Conservation (phyloP, 2,329 filamentous ascomycete species). For the Fusarium pseudoanthophilum region DNA sequence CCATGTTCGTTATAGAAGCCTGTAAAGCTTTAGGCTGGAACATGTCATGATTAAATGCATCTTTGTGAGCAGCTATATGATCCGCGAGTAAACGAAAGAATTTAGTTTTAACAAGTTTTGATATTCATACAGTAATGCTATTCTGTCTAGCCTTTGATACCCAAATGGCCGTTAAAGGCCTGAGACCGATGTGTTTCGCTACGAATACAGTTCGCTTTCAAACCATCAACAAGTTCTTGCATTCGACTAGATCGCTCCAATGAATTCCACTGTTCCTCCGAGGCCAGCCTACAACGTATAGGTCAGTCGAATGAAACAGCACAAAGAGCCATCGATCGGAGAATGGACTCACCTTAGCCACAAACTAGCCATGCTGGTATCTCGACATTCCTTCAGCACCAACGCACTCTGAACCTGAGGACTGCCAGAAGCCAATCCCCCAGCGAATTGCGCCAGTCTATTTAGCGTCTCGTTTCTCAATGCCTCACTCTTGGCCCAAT, state of each 20-base stretch:
- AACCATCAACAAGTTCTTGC: neutral
- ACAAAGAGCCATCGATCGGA: too few relatives aligned
- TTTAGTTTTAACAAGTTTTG: fast-evolving
- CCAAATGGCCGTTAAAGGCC: neutral
- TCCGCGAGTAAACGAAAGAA: neutral
- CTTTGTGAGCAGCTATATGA: neutral
- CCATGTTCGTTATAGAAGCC: neutral
- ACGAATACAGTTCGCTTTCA: neutral
- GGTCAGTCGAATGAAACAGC: too few relatives aligned
- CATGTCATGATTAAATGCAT: neutral
- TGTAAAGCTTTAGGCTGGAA: neutral
- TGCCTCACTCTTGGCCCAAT: neutral
- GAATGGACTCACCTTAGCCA: neutral
- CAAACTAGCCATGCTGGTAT: neutral
- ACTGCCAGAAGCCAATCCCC: neutral
- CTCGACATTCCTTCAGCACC: neutral
- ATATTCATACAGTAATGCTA: too few relatives aligned
- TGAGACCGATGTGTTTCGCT: neutral
- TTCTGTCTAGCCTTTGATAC: neutral
- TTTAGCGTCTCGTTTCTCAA: neutral
- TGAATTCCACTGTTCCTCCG: neutral
- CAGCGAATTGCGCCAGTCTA: neutral
- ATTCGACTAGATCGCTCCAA: fast-evolving
- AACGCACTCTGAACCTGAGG: neutral
- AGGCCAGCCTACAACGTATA: fast-evolving